phyloP scores from a whole-genome alignment of 2,329 filamentous ascomycete species.

The Cyphellophora attinorum region DNA sequence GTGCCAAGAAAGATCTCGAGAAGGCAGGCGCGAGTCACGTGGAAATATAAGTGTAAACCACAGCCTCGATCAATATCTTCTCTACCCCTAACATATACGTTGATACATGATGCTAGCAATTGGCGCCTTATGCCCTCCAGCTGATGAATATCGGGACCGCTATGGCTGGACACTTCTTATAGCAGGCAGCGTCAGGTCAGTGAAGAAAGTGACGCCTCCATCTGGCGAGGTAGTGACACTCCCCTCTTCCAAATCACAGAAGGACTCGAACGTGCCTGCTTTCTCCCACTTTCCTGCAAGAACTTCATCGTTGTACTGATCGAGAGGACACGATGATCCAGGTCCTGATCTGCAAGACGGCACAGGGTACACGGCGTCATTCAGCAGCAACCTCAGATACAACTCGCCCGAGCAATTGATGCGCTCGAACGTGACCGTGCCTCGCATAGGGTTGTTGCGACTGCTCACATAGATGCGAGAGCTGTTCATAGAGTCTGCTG shows the following conservation, averaged over 20 bases:
- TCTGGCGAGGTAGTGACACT: background rate
- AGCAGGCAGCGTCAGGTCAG: constrained; percentile 1
- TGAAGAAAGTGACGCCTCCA: constrained; percentile 3
- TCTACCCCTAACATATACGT: too few species aligned
- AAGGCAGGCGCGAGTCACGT: background rate
- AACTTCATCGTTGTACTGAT: constrained; percentile 35
- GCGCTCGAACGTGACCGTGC: constrained; percentile 55
- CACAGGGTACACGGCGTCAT: constrained; percentile 52
- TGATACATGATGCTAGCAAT: too few species aligned
- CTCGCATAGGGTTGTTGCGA: constrained; percentile 52
- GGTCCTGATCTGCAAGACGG: constrained; percentile 39
- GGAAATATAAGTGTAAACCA: too few species aligned
- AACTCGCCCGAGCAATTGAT: constrained; percentile 43
- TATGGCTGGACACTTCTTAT: background rate
- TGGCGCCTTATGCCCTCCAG: too few species aligned
- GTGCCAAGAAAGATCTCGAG: background rate
- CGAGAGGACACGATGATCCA: constrained; percentile 42
- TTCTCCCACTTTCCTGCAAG: constrained; percentile 37
- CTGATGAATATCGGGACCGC: constrained; percentile 1
- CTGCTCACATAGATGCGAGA: constrained; percentile 44
- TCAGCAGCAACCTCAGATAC: constrained; percentile 49
- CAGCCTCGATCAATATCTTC: too few species aligned
- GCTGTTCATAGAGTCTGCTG: constrained; percentile 35
- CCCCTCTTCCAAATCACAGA: constrained; percentile 24
- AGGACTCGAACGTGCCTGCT: constrained; percentile 41